A percentile compares a stretch with the other conserved stretches of the same genome.
These are phyloP conservation scores for Trichothecium sympodiale DNA, from an alignment of 2,329 filamentous ascomycete genomes.

Conservation along the genomic window DNA sequence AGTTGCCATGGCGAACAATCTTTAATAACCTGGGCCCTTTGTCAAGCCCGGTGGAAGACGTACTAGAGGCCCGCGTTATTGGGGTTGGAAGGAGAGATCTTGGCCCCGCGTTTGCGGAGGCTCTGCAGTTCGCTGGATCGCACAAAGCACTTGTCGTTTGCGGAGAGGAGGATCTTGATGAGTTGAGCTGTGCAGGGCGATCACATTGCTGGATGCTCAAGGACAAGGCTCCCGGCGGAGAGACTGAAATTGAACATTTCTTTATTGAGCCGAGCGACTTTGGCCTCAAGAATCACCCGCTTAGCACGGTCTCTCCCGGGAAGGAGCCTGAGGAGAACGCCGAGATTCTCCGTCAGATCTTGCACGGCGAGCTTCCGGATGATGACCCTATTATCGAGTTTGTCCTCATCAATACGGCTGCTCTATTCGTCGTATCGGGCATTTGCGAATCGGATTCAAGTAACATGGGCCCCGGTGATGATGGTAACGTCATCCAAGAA, in stretches of 20 bases:
- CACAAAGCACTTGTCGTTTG: conserved; percentile 85
- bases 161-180: conserved; percentile 88
- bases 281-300: conserved; percentile 63
- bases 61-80: conserved; percentile 83
- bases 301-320: conserved; percentile 70
- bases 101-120: conserved; percentile 80
- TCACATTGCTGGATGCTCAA: conserved; percentile 83
- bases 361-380: conserved; percentile 59
- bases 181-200: conserved; percentile 81
- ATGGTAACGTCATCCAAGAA: conserved; percentile 70
- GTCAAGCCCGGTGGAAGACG: conserved; percentile 76
- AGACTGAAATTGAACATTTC: conserved; percentile 61
- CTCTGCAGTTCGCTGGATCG: conserved; percentile 63
- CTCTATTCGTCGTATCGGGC: conserved; percentile 74
- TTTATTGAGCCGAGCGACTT: conserved; percentile 75
- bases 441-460: conserved; percentile 76
- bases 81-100: conserved; percentile 83
- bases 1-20: conserved; percentile 88
- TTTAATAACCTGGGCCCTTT: conserved; percentile 95
- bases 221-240: conserved; percentile 26
- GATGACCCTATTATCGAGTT: conserved; percentile 87
- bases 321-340: conserved; percentile 84
- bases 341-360: conserved; percentile 64
- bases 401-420: conserved; percentile 86
- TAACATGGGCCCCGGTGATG: conserved; percentile 68